Evolutionary conservation across 2,329 filamentous ascomycete species (phyloP).

Genomic region (Aspergillus sp.): DNA sequence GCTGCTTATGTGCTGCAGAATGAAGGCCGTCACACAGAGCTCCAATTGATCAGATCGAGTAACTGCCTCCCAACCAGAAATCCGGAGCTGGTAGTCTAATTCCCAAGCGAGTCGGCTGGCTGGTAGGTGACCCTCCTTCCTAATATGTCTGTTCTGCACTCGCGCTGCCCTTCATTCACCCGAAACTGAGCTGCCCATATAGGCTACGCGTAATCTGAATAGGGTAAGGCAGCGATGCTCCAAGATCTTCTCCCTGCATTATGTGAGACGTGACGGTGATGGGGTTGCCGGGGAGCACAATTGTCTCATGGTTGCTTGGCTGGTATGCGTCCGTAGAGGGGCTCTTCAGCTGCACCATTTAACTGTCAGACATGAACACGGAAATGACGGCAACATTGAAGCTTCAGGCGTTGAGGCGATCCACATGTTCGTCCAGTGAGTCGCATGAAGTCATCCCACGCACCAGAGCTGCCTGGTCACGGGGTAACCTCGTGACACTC

Average conservation of each 20-base stretch:
- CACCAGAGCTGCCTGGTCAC: conserved; percentile 1
- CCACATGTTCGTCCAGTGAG: conserved; percentile 6
- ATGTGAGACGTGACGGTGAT: not conserved
- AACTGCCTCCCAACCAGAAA: not conserved
- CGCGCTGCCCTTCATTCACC: not conserved
- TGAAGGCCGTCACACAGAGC: conserved; percentile 18
- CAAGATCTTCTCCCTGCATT: conserved; percentile 2
- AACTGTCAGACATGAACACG: conserved; percentile 19
- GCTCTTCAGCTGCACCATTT: conserved; percentile 1
- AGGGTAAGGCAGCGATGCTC: conserved; percentile 22
- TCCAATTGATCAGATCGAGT: conserved; percentile 21
- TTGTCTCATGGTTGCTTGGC: conserved; percentile 1
- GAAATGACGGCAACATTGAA: conserved; percentile 1
- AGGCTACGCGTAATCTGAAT: conserved; percentile 2
- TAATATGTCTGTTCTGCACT: not conserved
- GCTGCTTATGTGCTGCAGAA: conserved; percentile 21
- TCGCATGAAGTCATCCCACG: not conserved
- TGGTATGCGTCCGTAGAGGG: not conserved
- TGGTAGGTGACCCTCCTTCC: conserved; percentile 3
- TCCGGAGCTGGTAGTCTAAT: not conserved
- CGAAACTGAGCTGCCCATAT: conserved; percentile 1
- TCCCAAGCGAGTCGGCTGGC: not conserved
- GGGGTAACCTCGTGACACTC: conserved; percentile 3
- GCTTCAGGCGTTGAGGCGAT: conserved; percentile 4
- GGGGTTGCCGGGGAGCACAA: conserved; percentile 2